These are phyloP conservation scores for Phaeodactylum tricornutum DNA, from an alignment of 108 stramenopile genomes.

Conservation along the genomic window DNA sequence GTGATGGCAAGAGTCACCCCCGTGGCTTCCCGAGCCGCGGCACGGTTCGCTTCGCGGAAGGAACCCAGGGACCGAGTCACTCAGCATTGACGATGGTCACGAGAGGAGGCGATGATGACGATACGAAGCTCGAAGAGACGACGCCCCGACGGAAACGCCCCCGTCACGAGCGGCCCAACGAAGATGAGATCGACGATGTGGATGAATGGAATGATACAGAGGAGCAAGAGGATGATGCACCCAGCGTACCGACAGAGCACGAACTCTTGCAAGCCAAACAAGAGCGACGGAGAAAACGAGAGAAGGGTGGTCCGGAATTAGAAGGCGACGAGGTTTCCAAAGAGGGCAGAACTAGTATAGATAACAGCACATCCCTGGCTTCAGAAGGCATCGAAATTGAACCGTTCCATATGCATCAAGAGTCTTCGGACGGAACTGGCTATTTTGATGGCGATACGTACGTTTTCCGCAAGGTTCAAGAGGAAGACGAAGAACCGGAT, in stretches of 20 bases:
- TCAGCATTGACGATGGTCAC: no score
- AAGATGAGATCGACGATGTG: constrained; percentile 33
- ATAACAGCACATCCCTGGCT: constrained; percentile 21
- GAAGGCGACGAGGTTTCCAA: constrained; percentile 2
- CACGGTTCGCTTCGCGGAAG: no score
- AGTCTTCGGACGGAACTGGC: constrained; percentile 65
- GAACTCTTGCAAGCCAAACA: constrained; percentile 27
- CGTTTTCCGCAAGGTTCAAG: constrained; percentile 45
- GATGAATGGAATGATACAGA: constrained; percentile 27
- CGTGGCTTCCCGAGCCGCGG: no score
- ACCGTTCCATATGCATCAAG: constrained; percentile 78
- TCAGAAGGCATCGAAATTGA: constrained; percentile 43
- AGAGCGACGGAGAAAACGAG: constrained; percentile 16
- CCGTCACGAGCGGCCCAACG: constrained; percentile 10
- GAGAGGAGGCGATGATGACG: no score
- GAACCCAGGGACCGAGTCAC: no score
- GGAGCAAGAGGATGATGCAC: constrained; percentile 11
- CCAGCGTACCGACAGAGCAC: constrained; percentile 8
- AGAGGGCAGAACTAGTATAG: constrained; percentile 9
- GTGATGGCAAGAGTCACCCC: no score
- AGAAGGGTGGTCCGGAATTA: neutral
- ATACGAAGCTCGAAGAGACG: no score
- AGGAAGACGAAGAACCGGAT: constrained; percentile 53
- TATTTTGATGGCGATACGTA: constrained; percentile 84
- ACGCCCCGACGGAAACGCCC: neutral